Percentiles rank a stretch among this genome's conserved stretches.
These are phyloP conservation scores for Fusarium siculi DNA, from an alignment of 2,329 filamentous ascomycete species.

Conservation along the genomic window DNA sequence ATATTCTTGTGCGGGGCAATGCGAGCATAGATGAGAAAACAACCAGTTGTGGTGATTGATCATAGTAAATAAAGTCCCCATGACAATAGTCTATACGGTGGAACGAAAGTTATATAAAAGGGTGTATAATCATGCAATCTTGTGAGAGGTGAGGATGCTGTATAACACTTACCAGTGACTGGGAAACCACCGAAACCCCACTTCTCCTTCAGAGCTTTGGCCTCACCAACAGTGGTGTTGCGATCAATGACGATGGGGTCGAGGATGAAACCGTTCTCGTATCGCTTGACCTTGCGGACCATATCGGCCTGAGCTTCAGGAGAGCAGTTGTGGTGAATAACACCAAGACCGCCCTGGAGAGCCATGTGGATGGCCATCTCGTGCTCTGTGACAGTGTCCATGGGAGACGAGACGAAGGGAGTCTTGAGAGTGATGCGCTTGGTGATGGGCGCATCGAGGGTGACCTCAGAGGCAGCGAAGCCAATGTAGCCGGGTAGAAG, in stretches of 20 bases:
- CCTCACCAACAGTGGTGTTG: slow-evolving; percentile 88
- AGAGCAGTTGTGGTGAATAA: slow-evolving; percentile 99
- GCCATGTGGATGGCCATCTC: slow-evolving; percentile 99
- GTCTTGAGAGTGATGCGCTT: slow-evolving; percentile 97
- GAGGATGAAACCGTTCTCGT: slow-evolving; percentile 98
- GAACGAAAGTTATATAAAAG: slow-evolving; percentile 99
- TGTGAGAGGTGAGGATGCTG: slow-evolving; percentile 5
- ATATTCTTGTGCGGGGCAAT: slow-evolving; percentile 27
- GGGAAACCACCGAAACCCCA: slow-evolving; percentile 99
- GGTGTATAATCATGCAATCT: slow-evolving; percentile 80
- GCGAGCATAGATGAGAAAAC: slow-evolving; percentile 12
- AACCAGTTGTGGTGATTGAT: slow-evolving; percentile 40
- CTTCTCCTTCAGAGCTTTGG: slow-evolving; percentile 92
- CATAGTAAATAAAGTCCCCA: slow-evolving; percentile 73
- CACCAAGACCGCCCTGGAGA: slow-evolving; percentile 86
- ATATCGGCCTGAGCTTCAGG: slow-evolving; percentile 97
- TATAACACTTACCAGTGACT: slow-evolving; percentile 84
- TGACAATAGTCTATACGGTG: slow-evolving; percentile 89
- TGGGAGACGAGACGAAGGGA: slow-evolving; percentile 95
- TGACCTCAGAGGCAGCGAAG: slow-evolving; percentile 90
- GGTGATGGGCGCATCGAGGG: slow-evolving; percentile 90
- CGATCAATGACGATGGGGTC: slow-evolving; percentile 94
- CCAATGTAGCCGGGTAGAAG: slow-evolving; percentile 97
- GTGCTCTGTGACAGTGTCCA: slow-evolving; percentile 99
- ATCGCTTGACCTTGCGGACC: slow-evolving; percentile 99